Conservation (phyloP, 2,329 filamentous ascomycete genomes). For the Trichoderma citrinoviride region DNA sequence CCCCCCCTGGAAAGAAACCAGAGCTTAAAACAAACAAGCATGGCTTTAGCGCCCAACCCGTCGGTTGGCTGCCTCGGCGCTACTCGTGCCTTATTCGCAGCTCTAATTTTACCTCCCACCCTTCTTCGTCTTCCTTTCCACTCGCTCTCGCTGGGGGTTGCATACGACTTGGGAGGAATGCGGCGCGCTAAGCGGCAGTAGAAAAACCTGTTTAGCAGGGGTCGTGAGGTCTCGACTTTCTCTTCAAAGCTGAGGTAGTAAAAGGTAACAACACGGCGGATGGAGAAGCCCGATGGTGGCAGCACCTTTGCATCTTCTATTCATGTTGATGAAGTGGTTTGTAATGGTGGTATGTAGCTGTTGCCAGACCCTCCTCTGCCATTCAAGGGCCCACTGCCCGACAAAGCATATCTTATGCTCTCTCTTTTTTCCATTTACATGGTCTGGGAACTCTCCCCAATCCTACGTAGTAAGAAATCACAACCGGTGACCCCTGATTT, state of each 20-base stretch:
- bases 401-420: slow-evolving; percentile 25
- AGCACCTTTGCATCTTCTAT: neutral
- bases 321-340: neutral
- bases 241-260: too few species aligned
- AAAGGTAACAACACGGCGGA: neutral
- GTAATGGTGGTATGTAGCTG: neutral
- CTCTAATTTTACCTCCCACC: slow-evolving; percentile 13
- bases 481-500: neutral
- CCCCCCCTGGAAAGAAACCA: neutral
- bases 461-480: neutral
- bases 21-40: slow-evolving; percentile 6
- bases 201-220: neutral
- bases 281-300: neutral
- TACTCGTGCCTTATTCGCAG: slow-evolving; percentile 12
- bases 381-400: neutral
- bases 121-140: neutral
- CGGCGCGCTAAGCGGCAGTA: neutral
- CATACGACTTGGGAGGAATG: neutral
- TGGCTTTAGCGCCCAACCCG: slow-evolving; percentile 7
- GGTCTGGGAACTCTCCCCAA: neutral
- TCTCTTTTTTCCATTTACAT: neutral
- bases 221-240: neutral
- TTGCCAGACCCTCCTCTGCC: neutral
- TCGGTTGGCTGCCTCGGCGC: slow-evolving; percentile 11
- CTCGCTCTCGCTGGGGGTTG: neutral